phyloP scores from a whole-genome alignment of 257 asterid species.

The Echites panduratus region DNA sequence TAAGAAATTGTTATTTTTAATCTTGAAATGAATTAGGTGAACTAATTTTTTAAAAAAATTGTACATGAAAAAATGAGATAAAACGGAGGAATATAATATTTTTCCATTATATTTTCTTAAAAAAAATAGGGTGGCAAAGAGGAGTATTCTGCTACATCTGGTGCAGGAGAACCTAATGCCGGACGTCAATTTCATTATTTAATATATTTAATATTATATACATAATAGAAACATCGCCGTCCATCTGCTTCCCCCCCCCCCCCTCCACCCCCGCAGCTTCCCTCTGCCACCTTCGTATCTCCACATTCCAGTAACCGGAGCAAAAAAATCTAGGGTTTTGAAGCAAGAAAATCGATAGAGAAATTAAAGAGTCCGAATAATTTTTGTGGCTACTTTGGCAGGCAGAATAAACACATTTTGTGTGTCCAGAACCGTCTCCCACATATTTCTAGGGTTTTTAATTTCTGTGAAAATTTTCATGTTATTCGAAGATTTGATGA shows the following conservation, averaged over 20 bases:
- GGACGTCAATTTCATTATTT: constrained; percentile 5
- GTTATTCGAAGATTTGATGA: constrained; percentile 42
- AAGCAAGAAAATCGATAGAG: background rate
- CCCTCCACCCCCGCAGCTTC: background rate
- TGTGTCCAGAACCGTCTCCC: background rate
- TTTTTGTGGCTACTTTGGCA: background rate
- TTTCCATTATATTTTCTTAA: no score
- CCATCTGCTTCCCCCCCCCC: background rate
- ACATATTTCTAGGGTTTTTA: constrained; percentile 9
- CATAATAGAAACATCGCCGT: background rate
- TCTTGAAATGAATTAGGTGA: no score
- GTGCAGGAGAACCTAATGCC: background rate
- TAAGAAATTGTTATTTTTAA: no score
- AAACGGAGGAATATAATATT: no score
- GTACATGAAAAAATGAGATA: no score
- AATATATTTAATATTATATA: background rate
- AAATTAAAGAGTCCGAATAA: background rate
- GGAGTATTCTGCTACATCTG: no score
- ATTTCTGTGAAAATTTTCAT: constrained; percentile 21
- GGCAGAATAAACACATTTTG: background rate
- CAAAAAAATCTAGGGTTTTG: background rate
- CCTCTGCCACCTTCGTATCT: background rate
- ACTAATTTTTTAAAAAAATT: no score
- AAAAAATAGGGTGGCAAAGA: no score
- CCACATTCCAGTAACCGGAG: background rate